phyloP scores from a whole-genome alignment of 2,329 filamentous ascomycete genomes.

The Graphium sp. region DNA sequence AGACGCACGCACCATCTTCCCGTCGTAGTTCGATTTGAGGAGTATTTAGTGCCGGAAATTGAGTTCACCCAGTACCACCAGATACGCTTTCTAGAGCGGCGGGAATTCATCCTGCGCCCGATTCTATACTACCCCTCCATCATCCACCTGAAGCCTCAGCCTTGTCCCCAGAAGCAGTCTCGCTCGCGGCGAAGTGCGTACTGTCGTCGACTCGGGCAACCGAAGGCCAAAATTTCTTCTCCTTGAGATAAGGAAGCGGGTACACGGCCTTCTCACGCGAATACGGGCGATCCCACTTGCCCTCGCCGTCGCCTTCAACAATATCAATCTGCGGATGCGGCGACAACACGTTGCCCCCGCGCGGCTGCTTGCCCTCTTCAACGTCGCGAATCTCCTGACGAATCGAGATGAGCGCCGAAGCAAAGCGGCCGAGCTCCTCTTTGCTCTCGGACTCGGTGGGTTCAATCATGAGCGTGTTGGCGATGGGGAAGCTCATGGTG shows the following conservation, averaged over 20 bases:
- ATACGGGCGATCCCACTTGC: conserved; percentile 70
- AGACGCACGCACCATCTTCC: no score
- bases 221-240: conserved; percentile 96
- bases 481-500: conserved; percentile 92
- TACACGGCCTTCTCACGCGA: conserved; percentile 72
- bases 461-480: conserved; percentile 95
- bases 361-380: conserved; percentile 61
- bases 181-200: no score
- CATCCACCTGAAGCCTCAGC: no score
- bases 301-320: conserved; percentile 36
- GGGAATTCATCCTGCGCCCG: no score
- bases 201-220: conserved; percentile 79
- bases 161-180: no score
- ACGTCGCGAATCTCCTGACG: conserved; percentile 69
- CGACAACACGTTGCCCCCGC: conserved; percentile 63
- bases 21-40: no score
- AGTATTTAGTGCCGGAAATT: no score
- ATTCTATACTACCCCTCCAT: no score
- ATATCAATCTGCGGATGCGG: conserved; percentile 77
- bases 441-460: conserved; percentile 89
- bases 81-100: no score
- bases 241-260: conserved; percentile 61
- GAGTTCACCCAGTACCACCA: no score
- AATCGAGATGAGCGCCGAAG: conserved; percentile 75
- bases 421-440: conserved; percentile 84